Base-by-base conservation (phyloP, 495 filamentous ascomycete species). In the Aspergillus steynii region DNA sequence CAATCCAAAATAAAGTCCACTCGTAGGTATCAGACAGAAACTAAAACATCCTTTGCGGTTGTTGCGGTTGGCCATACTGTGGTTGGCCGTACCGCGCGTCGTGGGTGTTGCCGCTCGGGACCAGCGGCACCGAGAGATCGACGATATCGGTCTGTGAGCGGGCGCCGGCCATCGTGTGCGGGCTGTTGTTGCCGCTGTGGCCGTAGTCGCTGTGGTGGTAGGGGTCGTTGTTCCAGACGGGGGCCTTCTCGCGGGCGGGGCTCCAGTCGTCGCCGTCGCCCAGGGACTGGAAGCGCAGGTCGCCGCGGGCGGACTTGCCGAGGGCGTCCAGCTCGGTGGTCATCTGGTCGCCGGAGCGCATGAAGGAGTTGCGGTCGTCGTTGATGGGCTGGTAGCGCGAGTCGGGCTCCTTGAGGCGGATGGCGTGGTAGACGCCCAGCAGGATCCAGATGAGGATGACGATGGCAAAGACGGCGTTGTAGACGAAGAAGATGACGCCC, bases 371-470 rank as follows among this genome's bases (percentile, higher is more conserved):
- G 60, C 95, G 89, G 77, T 98, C 95, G 71, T 98, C 95, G 55
- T 89, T 87, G 92, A 99, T 97, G 58, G 90, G 91, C 74, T 97
- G 93, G 77, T 98, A 99, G 32, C 95, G 90, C 28, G 88, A 89
- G 73, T 99, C 95, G 20, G 95, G 95, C 77, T 99, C 95, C 83
- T 97, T 96, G 53, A 90, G 90, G 69, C 92, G 82, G 64, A 98
- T 80, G 31, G 93, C 89, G 68, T 92, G 87, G 64, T 84, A 75
- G 4, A 94, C 93, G 29, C 92, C 90, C 68, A 96, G 78, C 62
- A 98, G 82, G 50, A 99, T 90, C 71, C 97, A 86, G 67, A 97
- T 74, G 25, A 99, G 80, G 46, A 97, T 87, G 45, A 97, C 83
- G 9, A 96, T 81, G 5, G 92, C 86, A 71, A 97, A 96, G 5